Conservation (phyloP, 768 basidiomycete species). For the Hygrocybe coccinea region DNA sequence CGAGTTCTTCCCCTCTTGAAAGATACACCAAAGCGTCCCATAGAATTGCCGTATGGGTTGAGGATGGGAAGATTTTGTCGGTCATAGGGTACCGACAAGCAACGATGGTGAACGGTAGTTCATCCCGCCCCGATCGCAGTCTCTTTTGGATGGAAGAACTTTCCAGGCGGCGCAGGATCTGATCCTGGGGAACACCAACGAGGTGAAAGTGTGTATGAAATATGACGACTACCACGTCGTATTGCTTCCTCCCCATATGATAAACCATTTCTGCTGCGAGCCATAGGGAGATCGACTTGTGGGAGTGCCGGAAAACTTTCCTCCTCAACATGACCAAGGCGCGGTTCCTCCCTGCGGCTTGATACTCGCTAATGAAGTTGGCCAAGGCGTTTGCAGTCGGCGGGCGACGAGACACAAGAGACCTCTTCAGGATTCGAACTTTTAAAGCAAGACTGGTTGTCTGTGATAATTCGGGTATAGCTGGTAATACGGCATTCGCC, state of each 20-base stretch:
- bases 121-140: slow-evolving; percentile 5
- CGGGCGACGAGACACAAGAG: background rate
- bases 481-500: background rate
- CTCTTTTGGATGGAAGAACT: slow-evolving; percentile 6
- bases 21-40: slow-evolving; percentile 38
- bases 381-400: slow-evolving; percentile 7
- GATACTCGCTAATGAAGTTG: slow-evolving; percentile 34
- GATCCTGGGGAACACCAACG: slow-evolving; percentile 47
- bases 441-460: slow-evolving; percentile 11
- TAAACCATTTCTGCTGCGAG: slow-evolving; percentile 43
- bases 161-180: slow-evolving; percentile 20
- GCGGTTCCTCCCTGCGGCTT: slow-evolving; percentile 29
- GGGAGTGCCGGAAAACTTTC: slow-evolving; percentile 22
- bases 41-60: slow-evolving; percentile 32
- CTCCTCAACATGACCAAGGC: slow-evolving; percentile 34
- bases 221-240: slow-evolving; percentile 35
- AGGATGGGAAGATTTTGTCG: slow-evolving; percentile 34
- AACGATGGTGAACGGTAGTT: slow-evolving; percentile 7
- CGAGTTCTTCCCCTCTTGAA: slow-evolving; percentile 19
- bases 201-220: slow-evolving; percentile 51
- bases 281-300: slow-evolving; percentile 22
- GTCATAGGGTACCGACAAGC: slow-evolving; percentile 8
- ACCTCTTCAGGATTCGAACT: background rate
- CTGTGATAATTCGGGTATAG: slow-evolving; percentile 8
- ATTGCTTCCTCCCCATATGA: slow-evolving; percentile 26